Conservation (phyloP, 306 rosid species). For the Ormosia emarginata region DNA sequence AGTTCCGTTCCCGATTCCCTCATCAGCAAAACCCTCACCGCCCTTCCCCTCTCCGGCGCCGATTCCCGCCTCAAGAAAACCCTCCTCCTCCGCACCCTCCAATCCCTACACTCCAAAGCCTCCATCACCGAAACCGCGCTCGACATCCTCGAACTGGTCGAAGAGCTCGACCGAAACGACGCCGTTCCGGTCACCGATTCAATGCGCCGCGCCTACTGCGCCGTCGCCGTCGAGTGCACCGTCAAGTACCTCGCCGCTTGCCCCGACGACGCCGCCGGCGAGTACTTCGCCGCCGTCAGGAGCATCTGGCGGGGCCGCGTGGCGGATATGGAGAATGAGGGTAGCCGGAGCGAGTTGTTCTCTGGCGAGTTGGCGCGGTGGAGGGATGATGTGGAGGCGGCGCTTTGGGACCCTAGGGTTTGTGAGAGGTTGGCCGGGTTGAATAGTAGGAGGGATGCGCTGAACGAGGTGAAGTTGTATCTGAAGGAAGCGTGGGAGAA, state of each 20-base stretch:
- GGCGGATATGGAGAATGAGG: slow-evolving; percentile 11
- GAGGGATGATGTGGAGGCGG: slow-evolving; percentile 53
- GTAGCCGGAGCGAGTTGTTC: slow-evolving; percentile 25
- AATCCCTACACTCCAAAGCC: slow-evolving; percentile 31
- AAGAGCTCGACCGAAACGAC: slow-evolving; percentile 29
- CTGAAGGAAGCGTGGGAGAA: slow-evolving; percentile 55
- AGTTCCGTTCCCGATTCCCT: slow-evolving; percentile 38
- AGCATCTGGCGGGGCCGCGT: slow-evolving; percentile 66
- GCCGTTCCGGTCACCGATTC: slow-evolving; percentile 21
- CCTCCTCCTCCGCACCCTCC: slow-evolving; percentile 60
- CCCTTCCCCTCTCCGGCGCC: slow-evolving; percentile 36
- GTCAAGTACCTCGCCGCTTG: slow-evolving; percentile 42
- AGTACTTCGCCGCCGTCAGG: slow-evolving; percentile 43
- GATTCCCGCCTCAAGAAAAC: slow-evolving; percentile 58
- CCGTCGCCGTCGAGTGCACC: slow-evolving; percentile 74
- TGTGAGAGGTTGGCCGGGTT: slow-evolving; percentile 37
- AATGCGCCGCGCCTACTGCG: slow-evolving; percentile 56
- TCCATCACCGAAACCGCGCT: slow-evolving; percentile 44
- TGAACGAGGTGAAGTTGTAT: slow-evolving; percentile 36
- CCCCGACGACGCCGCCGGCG: slow-evolving; percentile 23
- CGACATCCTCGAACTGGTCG: slow-evolving; percentile 49
- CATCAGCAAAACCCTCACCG: slow-evolving; percentile 27
- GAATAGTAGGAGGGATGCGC: slow-evolving; percentile 55
- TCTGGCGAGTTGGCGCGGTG: slow-evolving; percentile 42
- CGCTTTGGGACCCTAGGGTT: slow-evolving; percentile 43